Conservation (phyloP, 768 basidiomycete genomes). For the Suillus clintonianus region DNA sequence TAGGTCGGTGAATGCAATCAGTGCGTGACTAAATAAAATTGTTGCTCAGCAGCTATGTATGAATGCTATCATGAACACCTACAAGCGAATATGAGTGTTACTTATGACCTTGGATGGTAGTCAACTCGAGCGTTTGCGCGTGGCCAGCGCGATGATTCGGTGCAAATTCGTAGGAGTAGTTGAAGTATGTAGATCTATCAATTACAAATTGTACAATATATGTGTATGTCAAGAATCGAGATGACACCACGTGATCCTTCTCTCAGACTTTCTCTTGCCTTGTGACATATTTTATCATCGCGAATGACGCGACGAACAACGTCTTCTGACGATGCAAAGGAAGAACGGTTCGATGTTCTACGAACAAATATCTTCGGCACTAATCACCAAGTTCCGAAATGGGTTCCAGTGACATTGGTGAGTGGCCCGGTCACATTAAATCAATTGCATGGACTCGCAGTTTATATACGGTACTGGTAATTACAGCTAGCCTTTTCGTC, state of each 20-base stretch:
- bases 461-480: not conserved
- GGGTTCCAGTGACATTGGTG: constrained; percentile 9
- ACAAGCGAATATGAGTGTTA: not conserved
- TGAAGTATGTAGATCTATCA: no score
- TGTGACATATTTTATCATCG: not conserved
- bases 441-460: not conserved
- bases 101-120: not conserved
- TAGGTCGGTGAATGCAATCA: not conserved
- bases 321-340: not conserved
- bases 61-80: not conserved
- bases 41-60: not conserved
- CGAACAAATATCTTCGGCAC: not conserved
- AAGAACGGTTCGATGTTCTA: not conserved
- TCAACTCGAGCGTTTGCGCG: not conserved
- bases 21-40: not conserved
- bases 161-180: not conserved
- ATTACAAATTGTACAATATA: no score
- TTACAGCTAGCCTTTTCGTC: constrained; percentile 14
- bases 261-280: not conserved
- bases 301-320: constrained; percentile 5
- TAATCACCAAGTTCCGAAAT: not conserved
- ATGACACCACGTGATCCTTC: not conserved
- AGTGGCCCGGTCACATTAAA: not conserved
- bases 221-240: no score
- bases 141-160: not conserved